Evolutionary conservation across 2,329 filamentous ascomycete genomes (phyloP).

Genomic region (Leptodontidium sp.): DNA sequence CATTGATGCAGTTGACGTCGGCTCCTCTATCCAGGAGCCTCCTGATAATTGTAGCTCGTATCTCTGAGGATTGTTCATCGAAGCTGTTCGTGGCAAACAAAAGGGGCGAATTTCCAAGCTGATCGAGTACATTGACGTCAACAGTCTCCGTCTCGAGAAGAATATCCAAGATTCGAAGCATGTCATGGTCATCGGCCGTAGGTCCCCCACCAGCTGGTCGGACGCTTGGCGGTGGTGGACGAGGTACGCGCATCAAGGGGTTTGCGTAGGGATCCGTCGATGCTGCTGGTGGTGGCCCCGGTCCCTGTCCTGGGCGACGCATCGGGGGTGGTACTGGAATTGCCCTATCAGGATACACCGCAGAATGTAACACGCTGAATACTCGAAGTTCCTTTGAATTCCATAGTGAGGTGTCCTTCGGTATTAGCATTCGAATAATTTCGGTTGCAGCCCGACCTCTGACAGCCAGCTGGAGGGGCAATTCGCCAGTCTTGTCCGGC

Average conservation of each 20-base stretch:
- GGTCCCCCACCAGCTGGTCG: not conserved
- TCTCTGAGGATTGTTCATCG: not conserved
- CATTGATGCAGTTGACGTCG: constrained; percentile 5
- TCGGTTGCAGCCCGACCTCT: not conserved
- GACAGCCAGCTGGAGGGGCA: constrained; percentile 24
- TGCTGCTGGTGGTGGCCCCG: not conserved
- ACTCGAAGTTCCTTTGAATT: constrained; percentile 10
- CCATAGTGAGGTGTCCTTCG: constrained; percentile 19
- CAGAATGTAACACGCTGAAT: constrained; percentile 14
- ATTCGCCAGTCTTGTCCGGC: constrained; percentile 5
- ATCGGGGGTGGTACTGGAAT: not conserved
- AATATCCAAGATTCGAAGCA: constrained; percentile 10
- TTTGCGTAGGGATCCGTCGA: not conserved
- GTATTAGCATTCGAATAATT: constrained; percentile 20
- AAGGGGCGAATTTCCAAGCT: constrained; percentile 19
- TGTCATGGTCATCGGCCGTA: not conserved
- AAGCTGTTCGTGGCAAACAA: not conserved
- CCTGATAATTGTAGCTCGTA: constrained; percentile 13
- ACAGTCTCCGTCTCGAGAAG: constrained; percentile 16
- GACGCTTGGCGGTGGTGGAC: not conserved
- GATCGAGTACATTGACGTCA: constrained; percentile 20
- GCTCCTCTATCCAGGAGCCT: constrained; percentile 2
- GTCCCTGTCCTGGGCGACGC: not conserved
- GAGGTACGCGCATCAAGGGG: too few species aligned
- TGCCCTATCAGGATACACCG: constrained; percentile 2